phyloP scores from a whole-genome alignment of 1,139 yeast genomes.

The Spathaspora jeffriesii region DNA sequence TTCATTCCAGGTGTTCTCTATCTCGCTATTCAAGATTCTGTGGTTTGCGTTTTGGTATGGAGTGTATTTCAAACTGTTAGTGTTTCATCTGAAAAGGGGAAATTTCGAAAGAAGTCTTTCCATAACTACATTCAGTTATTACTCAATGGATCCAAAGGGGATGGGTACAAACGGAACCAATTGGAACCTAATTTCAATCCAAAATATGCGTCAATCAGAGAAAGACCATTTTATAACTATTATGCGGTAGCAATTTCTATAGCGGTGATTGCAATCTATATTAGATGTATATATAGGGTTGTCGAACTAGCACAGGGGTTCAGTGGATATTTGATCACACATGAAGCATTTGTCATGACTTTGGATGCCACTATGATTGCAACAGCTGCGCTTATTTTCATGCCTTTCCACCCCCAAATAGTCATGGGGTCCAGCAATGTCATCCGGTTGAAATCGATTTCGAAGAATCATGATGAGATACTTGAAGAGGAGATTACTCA shows the following conservation, averaged over 20 bases:
- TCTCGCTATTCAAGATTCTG: slow-evolving; percentile 59
- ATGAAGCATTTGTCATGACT: slow-evolving; percentile 70
- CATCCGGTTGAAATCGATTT: slow-evolving; percentile 11
- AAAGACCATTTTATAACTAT: slow-evolving; percentile 34
- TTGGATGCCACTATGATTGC: slow-evolving; percentile 74
- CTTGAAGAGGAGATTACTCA: not conserved
- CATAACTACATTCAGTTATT: slow-evolving; percentile 23
- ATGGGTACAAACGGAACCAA: slow-evolving; percentile 16
- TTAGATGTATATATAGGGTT: slow-evolving; percentile 77
- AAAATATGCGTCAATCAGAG: slow-evolving; percentile 38
- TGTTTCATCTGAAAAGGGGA: not conserved
- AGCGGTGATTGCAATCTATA: slow-evolving; percentile 56
- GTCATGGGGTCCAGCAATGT: slow-evolving; percentile 39
- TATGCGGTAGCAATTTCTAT: slow-evolving; percentile 50
- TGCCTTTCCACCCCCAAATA: slow-evolving; percentile 62
- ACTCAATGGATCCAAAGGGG: slow-evolving; percentile 21
- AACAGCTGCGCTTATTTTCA: slow-evolving; percentile 36
- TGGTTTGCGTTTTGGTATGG: slow-evolving; percentile 53
- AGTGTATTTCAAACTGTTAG: slow-evolving; percentile 29
- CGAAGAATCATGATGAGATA: slow-evolving; percentile 10
- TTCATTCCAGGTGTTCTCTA: slow-evolving; percentile 76
- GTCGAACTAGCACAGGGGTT: slow-evolving; percentile 79
- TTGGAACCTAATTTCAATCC: slow-evolving; percentile 35
- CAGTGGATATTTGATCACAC: slow-evolving; percentile 62
- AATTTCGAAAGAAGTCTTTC: slow-evolving; percentile 16